Evolutionary conservation across 2,329 filamentous ascomycete genomes (phyloP).

Genomic region (Aspergillus ibericus): DNA sequence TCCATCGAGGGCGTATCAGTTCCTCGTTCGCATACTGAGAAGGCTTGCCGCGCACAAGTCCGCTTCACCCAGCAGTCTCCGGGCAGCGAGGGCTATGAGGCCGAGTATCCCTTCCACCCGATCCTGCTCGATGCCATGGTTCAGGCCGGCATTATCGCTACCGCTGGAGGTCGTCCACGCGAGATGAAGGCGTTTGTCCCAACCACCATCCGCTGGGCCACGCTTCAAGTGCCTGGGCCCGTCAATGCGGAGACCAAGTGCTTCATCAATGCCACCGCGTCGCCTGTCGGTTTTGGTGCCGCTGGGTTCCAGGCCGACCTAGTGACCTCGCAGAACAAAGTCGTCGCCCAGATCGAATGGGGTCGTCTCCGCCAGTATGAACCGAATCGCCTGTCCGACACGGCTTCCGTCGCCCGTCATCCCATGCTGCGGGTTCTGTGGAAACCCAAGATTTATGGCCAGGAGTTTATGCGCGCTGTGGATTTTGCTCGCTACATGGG

Average conservation of each 20-base stretch:
- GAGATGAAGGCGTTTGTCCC: background rate
- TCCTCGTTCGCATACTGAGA: background rate
- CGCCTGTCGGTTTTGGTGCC: background rate
- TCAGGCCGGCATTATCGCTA: background rate
- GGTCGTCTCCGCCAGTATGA: background rate
- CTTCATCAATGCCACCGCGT: background rate
- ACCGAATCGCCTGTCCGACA: background rate
- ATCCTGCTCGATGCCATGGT: background rate
- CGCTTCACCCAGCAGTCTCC: background rate
- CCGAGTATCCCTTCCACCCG: slow-evolving; percentile 4
- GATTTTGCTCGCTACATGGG: background rate
- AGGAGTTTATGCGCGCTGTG: background rate
- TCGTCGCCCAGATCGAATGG: background rate
- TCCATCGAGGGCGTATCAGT: background rate
- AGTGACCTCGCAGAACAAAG: background rate
- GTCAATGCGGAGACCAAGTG: background rate
- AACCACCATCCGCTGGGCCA: background rate
- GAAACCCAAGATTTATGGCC: background rate
- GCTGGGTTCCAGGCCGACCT: background rate
- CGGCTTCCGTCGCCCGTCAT: background rate
- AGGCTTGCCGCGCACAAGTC: background rate
- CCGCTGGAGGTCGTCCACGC: background rate
- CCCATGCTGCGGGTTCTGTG: background rate
- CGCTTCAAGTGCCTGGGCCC: background rate
- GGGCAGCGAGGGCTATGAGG: background rate